These are phyloP conservation scores for Carex littledalei DNA, from an alignment of 176 grass and related monocot species.

Conservation along the genomic window DNA sequence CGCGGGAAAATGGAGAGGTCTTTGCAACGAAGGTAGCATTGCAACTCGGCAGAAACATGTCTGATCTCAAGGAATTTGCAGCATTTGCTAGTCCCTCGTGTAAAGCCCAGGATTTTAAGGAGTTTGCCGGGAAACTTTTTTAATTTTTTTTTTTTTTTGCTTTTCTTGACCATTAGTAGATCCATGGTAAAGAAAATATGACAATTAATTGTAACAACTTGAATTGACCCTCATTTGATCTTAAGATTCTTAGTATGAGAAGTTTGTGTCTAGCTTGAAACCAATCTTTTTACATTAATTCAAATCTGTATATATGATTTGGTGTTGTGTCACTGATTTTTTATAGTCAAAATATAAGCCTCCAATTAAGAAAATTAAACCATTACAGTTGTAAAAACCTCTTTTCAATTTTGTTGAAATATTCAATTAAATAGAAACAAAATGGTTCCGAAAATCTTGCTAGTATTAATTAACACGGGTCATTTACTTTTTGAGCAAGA, in stretches of 20 bases:
- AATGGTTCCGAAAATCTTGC: neutral
- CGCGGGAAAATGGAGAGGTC: slow-evolving; percentile 35
- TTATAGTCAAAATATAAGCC: neutral
- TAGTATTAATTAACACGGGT: neutral
- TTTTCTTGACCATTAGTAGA: neutral
- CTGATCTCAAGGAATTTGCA: slow-evolving; percentile 22
- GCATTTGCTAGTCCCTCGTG: neutral
- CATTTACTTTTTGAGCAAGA: neutral
- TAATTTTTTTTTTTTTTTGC: neutral
- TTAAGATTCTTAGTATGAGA: too few relatives aligned
- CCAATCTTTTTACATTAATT: too few relatives aligned
- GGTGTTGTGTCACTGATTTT: neutral
- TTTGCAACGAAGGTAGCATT: slow-evolving; percentile 31
- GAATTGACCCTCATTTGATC: too few relatives aligned
- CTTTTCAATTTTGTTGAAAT: neutral
- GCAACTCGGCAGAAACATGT: slow-evolving; percentile 22
- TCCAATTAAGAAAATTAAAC: neutral
- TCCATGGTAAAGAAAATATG: neutral
- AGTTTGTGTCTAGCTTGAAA: too few relatives aligned
- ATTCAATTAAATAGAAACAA: neutral
- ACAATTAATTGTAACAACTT: neutral
- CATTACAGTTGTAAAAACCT: neutral
- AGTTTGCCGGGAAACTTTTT: slow-evolving; percentile 22
- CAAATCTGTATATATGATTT: neutral
- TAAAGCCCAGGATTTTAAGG: slow-evolving; percentile 3